Evolutionary conservation across 2,329 filamentous ascomycete species (phyloP).

Genomic region (Claviceps sp.): DNA sequence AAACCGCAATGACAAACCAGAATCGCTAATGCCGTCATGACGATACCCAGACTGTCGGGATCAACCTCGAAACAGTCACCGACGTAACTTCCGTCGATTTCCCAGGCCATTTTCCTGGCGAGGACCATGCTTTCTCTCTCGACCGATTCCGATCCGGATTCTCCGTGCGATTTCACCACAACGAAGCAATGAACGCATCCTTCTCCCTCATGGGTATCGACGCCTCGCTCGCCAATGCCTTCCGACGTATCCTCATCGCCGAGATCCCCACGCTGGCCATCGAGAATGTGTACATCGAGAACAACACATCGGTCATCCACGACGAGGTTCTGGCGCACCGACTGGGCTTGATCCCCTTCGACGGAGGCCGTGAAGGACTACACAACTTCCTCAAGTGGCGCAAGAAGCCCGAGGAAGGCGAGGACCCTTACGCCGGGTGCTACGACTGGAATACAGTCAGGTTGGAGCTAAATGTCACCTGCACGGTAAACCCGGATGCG

Average conservation of each 20-base stretch:
- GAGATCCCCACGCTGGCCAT: conserved; percentile 93
- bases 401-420: conserved; percentile 52
- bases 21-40: not conserved
- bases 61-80: conserved; percentile 82
- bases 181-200: conserved; percentile 60
- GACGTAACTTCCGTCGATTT: conserved; percentile 85
- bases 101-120: conserved; percentile 79
- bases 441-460: conserved; percentile 81
- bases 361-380: conserved; percentile 63
- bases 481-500: conserved; percentile 65
- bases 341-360: conserved; percentile 81
- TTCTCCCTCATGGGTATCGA: conserved; percentile 92
- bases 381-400: conserved; percentile 70
- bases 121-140: conserved; percentile 71
- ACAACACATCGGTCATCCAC: conserved; percentile 96
- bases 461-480: conserved; percentile 63
- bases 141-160: conserved; percentile 59
- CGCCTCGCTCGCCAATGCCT: conserved; percentile 88
- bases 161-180: conserved; percentile 70
- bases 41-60: conserved; percentile 56
- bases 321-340: conserved; percentile 91
- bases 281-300: conserved; percentile 82
- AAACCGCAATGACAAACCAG: not conserved
- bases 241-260: conserved; percentile 87
- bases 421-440: conserved; percentile 44